These are phyloP conservation scores for Emergomyces orientalis DNA, from an alignment of 2,329 filamentous ascomycete species.

Conservation along the genomic window DNA sequence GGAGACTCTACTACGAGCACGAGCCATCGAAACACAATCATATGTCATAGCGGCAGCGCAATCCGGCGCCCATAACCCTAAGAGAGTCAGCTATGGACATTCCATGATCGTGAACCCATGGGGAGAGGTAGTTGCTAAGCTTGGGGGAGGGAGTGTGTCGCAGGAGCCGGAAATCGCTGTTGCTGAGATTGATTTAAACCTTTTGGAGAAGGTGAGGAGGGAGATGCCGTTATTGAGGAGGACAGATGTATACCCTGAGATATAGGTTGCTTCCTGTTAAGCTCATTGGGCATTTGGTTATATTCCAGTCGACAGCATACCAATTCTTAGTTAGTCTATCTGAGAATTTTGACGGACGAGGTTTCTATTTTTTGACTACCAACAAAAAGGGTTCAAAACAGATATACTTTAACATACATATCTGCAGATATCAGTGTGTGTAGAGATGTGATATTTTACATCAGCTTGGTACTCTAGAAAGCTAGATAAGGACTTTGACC, in stretches of 20 bases:
- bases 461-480: conserved; percentile 1
- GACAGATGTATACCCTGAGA: conserved; percentile 42
- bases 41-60: conserved; percentile 85
- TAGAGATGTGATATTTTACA: not conserved
- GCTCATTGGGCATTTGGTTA: not conserved
- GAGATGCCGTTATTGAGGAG: conserved; percentile 51
- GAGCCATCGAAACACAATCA: conserved; percentile 81
- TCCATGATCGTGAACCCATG: conserved; percentile 80
- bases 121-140: conserved; percentile 63
- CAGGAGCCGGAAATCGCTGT: conserved; percentile 40
- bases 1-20: conserved; percentile 65
- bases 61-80: conserved; percentile 63
- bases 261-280: conserved; percentile 20
- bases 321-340: not conserved
- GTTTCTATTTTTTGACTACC: not conserved
- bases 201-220: conserved; percentile 44
- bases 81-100: conserved; percentile 73
- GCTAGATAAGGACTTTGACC: not conserved
- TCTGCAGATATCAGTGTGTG: not conserved
- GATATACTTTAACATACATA: not conserved
- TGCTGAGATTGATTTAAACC: conserved; percentile 47
- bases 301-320: not conserved
- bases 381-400: not conserved
- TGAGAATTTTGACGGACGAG: not conserved
- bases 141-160: conserved; percentile 37